Conservation (phyloP, 768 basidiomycete species). For the Rhizopogon vulgaris region DNA sequence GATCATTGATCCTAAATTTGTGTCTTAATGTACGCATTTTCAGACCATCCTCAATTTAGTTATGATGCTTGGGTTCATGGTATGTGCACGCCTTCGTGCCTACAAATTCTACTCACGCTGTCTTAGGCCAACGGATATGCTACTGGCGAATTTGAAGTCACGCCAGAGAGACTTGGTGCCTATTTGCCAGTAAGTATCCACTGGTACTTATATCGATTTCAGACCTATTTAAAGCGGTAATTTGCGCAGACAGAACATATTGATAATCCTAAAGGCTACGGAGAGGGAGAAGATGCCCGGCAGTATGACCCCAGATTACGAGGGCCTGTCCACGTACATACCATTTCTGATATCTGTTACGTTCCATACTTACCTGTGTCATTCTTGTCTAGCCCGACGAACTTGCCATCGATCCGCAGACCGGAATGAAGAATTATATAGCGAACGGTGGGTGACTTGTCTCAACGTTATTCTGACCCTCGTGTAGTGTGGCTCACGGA, state of each 20-base stretch:
- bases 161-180: conserved; percentile 70
- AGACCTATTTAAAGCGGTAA: not conserved
- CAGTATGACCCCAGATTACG: conserved; percentile 72
- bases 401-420: conserved; percentile 75
- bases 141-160: conserved; percentile 83
- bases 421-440: conserved; percentile 96
- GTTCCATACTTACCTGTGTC: not conserved
- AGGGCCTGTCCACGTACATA: conserved; percentile 67
- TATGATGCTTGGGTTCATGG: conserved; percentile 90
- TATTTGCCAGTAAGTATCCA: conserved; percentile 65
- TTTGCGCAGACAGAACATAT: conserved; percentile 70
- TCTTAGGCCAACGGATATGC: conserved; percentile 72
- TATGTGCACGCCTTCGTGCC: conserved; percentile 21
- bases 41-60: conserved; percentile 83
- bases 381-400: conserved; percentile 53
- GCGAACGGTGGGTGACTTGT: conserved; percentile 51
- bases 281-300: conserved; percentile 76
- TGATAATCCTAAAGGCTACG: conserved; percentile 90
- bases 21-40: not conserved
- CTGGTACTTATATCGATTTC: not conserved
- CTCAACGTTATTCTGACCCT: not conserved
- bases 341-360: not conserved
- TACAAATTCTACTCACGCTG: not conserved
- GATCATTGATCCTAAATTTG: not conserved
- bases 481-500: not conserved